Conservation (phyloP, 2,329 filamentous ascomycete species). For the Mollisia scopiformis region DNA sequence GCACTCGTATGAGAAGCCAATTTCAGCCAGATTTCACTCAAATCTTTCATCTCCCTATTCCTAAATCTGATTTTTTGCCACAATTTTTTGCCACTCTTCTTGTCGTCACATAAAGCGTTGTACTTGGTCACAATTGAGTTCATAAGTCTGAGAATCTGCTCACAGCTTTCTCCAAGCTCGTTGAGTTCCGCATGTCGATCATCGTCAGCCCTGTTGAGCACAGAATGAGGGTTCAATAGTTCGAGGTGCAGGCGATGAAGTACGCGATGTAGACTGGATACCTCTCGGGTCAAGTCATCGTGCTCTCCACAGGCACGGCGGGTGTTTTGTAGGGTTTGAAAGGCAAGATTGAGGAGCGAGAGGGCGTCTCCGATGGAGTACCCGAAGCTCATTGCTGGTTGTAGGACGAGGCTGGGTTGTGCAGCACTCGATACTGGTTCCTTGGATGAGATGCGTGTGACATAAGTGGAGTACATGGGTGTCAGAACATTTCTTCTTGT, state of each 20-base stretch:
- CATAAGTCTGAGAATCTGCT: not conserved
- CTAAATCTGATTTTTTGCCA: conserved; percentile 11
- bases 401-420: too few relatives aligned
- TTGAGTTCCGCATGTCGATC: conserved; percentile 8
- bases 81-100: not conserved
- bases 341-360: conserved; percentile 6
- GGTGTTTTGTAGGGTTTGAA: not conserved
- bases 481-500: too few relatives aligned
- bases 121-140: not conserved
- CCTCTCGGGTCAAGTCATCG: conserved; percentile 46
- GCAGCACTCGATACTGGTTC: too few relatives aligned
- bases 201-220: conserved; percentile 44
- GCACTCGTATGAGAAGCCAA: conserved; percentile 13
- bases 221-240: conserved; percentile 54
- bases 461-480: too few relatives aligned
- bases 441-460: too few relatives aligned
- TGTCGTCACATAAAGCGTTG: not conserved
- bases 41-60: conserved; percentile 11
- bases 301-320: conserved; percentile 49
- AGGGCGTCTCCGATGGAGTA: conserved; percentile 2
- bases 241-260: conserved; percentile 58
- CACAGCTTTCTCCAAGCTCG: conserved; percentile 1
- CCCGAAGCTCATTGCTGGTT: not conserved
- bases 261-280: conserved; percentile 53
- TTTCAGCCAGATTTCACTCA: conserved; percentile 6